Base-by-base conservation (phyloP, 2,329 filamentous ascomycete species). In the Fusarium redolens region DNA sequence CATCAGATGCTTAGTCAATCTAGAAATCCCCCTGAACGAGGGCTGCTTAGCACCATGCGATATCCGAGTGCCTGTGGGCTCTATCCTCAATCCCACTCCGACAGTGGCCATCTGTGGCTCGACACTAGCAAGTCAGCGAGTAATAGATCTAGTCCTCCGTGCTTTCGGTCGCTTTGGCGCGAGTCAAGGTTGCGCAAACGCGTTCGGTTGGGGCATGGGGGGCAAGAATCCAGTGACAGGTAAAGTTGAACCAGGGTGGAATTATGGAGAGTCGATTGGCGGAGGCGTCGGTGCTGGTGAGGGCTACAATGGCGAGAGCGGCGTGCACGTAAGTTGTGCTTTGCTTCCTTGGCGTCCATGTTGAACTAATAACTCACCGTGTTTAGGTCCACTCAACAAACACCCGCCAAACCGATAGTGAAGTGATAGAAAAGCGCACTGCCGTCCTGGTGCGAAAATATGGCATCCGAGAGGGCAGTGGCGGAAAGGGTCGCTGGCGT, bases 191-290 rank as follows among this genome's bases (percentile, higher is more conserved):
- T 81, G 79, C 57, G 76, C 77, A 8, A 82, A 77, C 69, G 79
- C 77, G 33, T 76, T 82, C 37, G 80, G 80, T 5, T 83, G 80
- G 72, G 79, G 77, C n/a, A 81, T 80, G 67, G 80, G 78, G 10
- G 80, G 79, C 0, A 66, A 65, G n/a, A 75, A 81, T 18, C 66
- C 75, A 1, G 77, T 31, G 5, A 72, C 69, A 6, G 58, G 58
- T 5, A 2, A 59, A 4, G 37, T 72, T 13, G 38, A 47, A 91
- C 89, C 76, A 7, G 93, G 93, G 0, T 96, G 96, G 78, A 94
- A 94, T 14, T 96, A 96, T 84, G 95, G 96, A 80, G 93, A 96
- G 81, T 96, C 93, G 6, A 95, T 96, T 69, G 91, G 92, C 0
- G 93, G 93, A 37, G 93, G 93, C 0, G 90, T 87, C 40, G 93